phyloP scores from a whole-genome alignment of 2,329 filamentous ascomycete species.

The Fusarium sp. region DNA sequence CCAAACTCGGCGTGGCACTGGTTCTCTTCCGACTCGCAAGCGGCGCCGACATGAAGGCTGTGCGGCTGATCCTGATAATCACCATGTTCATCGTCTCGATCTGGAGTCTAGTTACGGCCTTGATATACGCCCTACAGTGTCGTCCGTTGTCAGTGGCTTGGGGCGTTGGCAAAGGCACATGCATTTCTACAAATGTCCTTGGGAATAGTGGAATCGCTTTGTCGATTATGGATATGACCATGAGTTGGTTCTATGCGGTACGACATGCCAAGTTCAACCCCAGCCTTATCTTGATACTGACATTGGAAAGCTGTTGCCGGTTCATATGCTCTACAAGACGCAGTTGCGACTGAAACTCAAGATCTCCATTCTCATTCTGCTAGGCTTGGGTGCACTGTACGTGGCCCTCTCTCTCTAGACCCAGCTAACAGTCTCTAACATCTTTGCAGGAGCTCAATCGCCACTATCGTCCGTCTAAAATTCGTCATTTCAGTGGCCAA shows the following conservation, averaged over 20 bases:
- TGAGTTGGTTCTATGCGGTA: slow-evolving; percentile 30
- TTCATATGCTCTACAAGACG: slow-evolving; percentile 18
- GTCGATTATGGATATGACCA: slow-evolving; percentile 21
- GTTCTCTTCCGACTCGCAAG: slow-evolving; percentile 12
- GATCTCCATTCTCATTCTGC: slow-evolving; percentile 17
- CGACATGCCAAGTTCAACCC: no score
- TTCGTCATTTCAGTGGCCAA: background rate
- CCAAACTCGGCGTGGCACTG: slow-evolving; percentile 3
- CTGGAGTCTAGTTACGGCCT: background rate
- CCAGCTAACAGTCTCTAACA: background rate
- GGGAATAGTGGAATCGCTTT: slow-evolving; percentile 14
- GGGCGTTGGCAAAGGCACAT: background rate
- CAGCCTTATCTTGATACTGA: no score
- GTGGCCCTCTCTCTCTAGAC: background rate
- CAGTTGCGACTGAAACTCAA: slow-evolving; percentile 19
- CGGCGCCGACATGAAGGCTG: background rate
- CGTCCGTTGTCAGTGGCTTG: slow-evolving; percentile 5
- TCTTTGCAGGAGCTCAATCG: slow-evolving; percentile 5
- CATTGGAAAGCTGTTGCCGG: slow-evolving; percentile 5
- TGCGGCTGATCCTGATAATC: background rate
- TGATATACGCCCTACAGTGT: slow-evolving; percentile 7
- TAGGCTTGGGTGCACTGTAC: slow-evolving; percentile 13
- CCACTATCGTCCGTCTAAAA: slow-evolving; percentile 21
- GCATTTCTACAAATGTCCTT: slow-evolving; percentile 3
- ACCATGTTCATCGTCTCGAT: background rate